Evolutionary conservation across 2,329 filamentous ascomycete genomes (phyloP).

Genomic region (Tolypocladium tropicale): DNA sequence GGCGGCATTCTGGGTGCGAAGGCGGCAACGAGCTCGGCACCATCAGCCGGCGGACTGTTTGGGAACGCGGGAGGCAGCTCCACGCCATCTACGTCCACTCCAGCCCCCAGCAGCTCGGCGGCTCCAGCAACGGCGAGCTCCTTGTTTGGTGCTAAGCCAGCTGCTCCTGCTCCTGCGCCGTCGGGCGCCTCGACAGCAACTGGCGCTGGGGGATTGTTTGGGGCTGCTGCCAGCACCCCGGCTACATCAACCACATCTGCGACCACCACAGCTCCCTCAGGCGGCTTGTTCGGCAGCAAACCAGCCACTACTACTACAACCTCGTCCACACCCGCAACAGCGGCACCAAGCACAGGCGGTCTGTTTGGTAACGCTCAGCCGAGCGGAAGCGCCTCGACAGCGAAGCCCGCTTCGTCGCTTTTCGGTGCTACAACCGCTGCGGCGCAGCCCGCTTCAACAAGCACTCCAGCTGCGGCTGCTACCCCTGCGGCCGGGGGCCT

Average conservation of each 20-base stretch:
- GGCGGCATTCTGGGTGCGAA: conserved; percentile 10
- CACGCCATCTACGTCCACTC: conserved; percentile 11
- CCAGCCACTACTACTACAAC: conserved; percentile 18
- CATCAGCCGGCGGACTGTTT: conserved; percentile 14
- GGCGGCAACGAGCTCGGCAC: conserved; percentile 10
- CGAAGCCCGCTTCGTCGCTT: conserved; percentile 7
- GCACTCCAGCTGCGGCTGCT: conserved; percentile 16
- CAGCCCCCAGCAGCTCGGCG: conserved; percentile 13
- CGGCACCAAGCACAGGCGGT: conserved; percentile 17
- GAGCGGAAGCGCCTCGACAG: conserved; percentile 4
- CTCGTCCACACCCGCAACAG: conserved; percentile 14
- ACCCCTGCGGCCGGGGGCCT: conserved; percentile 16
- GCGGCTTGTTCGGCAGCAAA: conserved; percentile 22
- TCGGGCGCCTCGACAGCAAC: conserved; percentile 9
- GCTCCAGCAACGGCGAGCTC: conserved; percentile 11
- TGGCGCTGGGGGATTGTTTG: conserved; percentile 22
- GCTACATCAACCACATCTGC: conserved; percentile 10
- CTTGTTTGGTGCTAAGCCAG: conserved; percentile 32
- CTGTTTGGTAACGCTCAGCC: conserved; percentile 19
- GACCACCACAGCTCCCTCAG: conserved; percentile 15
- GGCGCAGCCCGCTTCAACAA: conserved; percentile 15
- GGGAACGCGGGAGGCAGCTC: conserved; percentile 9
- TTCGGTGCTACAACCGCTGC: conserved; percentile 11
- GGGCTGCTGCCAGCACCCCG: conserved; percentile 16
- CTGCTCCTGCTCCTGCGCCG: conserved; percentile 18